Evolutionary conservation across 2,329 filamentous ascomycete genomes (phyloP).

Genomic region (Tolypocladium paradoxum): DNA sequence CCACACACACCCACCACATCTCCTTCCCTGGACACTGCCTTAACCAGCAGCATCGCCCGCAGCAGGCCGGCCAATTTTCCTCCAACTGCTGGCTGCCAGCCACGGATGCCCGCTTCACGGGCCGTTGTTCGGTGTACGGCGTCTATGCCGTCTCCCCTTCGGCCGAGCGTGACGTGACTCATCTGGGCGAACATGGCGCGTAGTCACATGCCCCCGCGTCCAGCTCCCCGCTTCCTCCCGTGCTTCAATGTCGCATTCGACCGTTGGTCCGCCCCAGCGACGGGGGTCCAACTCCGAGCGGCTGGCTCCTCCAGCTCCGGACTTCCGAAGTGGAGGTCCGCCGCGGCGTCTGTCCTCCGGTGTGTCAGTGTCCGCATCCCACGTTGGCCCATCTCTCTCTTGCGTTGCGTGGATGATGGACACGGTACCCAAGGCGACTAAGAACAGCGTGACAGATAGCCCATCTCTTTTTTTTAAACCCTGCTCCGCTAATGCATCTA

Average conservation of each 20-base stretch:
- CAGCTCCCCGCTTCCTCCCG: no score
- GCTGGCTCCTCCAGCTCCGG: no score
- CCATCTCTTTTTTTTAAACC: background rate
- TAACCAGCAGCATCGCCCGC: no score
- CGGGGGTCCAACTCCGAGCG: background rate
- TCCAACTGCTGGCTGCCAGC: no score
- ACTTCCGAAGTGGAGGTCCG: background rate
- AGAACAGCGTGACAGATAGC: background rate
- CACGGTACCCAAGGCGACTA: background rate
- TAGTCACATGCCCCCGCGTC: conserved; percentile 14
- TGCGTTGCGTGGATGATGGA: background rate
- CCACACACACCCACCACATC: no score
- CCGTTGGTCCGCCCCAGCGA: no score
- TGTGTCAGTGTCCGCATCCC: background rate
- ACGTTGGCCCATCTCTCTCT: background rate
- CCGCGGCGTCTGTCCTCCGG: background rate
- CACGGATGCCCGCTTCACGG: no score
- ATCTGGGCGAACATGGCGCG: conserved; percentile 17
- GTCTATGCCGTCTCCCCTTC: no score
- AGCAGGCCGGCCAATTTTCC: no score
- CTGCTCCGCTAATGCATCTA: background rate
- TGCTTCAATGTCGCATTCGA: no score
- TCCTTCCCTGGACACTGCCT: no score
- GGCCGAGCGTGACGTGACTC: conserved; percentile 14
- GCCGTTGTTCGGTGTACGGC: background rate